A percentile compares a stretch with the other conserved stretches of the same genome.
These are phyloP conservation scores for Yamadazyma aaseri DNA, from an alignment of 1,139 yeast genomes.

Conservation along the genomic window DNA sequence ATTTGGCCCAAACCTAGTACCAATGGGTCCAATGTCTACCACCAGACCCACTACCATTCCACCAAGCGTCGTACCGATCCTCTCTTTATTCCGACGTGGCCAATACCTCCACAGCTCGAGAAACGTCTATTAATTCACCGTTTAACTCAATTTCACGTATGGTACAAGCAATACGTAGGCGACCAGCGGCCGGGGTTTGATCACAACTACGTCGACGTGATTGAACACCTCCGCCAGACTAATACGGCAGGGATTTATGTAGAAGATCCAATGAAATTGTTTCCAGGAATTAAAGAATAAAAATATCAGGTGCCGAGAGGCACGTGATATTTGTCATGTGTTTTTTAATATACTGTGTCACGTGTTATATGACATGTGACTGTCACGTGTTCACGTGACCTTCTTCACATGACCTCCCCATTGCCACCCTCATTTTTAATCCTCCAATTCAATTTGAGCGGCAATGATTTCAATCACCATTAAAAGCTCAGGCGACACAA, in stretches of 20 bases:
- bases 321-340: too few species aligned
- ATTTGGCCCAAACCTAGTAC: too few species aligned
- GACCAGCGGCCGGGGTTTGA: neutral
- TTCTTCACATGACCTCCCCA: too few species aligned
- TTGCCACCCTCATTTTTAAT: too few species aligned
- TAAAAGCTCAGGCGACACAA: constrained; percentile 74
- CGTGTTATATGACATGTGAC: too few species aligned
- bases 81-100: constrained; percentile 1
- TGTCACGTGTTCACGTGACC: too few species aligned
- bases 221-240: neutral
- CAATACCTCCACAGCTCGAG: constrained; percentile 4
- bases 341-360: too few species aligned
- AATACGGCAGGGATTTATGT: neutral
- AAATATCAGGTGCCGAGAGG: too few species aligned
- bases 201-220: neutral
- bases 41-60: too few species aligned
- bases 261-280: constrained; percentile 1
- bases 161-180: neutral
- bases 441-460: neutral
- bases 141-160: neutral
- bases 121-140: constrained; percentile 2
- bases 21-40: too few species aligned
- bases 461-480: constrained; percentile 13
- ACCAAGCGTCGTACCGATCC: constrained; percentile 1
- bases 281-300: neutral